These are phyloP conservation scores for Hypoxylon trugodes DNA, from an alignment of 495 filamentous ascomycete genomes.

Conservation along the genomic window DNA sequence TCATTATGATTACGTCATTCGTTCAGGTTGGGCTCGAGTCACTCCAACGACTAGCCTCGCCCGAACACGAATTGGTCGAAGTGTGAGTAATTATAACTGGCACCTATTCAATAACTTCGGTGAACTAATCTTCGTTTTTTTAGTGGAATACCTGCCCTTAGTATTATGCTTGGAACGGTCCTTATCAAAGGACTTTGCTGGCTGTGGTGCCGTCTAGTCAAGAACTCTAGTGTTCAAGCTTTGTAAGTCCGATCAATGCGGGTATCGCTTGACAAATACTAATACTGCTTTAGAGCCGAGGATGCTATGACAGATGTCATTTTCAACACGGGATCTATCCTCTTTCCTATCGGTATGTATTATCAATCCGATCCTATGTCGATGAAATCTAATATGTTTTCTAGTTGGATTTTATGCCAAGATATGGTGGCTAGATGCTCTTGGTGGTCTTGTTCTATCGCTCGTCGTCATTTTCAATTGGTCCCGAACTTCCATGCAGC, in stretches of 20 bases:
- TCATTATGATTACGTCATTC: conserved; percentile 89
- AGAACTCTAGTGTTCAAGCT: conserved; percentile 88
- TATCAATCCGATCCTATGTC: conserved; percentile 28
- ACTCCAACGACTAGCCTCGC: conserved; percentile 67
- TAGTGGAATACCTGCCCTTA: conserved; percentile 71
- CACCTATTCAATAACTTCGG: no score
- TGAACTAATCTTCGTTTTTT: conserved; percentile 14
- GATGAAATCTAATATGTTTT: background rate
- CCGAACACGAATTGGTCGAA: conserved; percentile 73
- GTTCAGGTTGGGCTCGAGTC: conserved; percentile 83
- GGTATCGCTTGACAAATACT: background rate
- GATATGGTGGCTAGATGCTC: conserved; percentile 86
- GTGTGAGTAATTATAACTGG: conserved; percentile 56
- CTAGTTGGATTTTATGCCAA: conserved; percentile 77
- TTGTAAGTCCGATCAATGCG: conserved; percentile 58
- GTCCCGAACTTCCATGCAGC: conserved; percentile 75
- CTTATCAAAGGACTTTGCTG: conserved; percentile 84
- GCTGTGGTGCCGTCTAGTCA: conserved; percentile 89
- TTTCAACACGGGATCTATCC: conserved; percentile 91
- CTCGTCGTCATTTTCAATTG: conserved; percentile 87
- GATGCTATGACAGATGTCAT: conserved; percentile 67
- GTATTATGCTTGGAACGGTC: conserved; percentile 84
- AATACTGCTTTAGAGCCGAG: conserved; percentile 58
- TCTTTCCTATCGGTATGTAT: conserved; percentile 75
- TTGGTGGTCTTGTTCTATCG: conserved; percentile 83